Evolutionary conservation across 805 yeast species (phyloP), one percentile per base, ranked within the genome.

Genomic region (Kazachstania kunashirensis): DNA sequence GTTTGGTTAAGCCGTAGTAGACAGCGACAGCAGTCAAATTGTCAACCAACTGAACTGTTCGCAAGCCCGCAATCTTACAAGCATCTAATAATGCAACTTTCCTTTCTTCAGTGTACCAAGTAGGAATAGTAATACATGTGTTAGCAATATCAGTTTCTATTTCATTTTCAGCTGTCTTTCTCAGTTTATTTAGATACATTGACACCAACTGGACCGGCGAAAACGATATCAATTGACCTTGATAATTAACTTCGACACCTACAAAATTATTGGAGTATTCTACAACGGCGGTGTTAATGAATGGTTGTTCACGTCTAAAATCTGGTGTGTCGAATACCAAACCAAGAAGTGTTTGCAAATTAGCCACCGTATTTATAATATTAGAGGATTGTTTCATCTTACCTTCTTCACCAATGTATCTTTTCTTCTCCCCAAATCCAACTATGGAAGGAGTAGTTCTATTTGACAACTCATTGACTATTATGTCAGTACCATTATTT

Each of bases 1-100:
- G 75, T 75, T 89, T 88, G 79, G 88, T 88, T 41, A 89, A 95
- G 71, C 97, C 97, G 70, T 92, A 94, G 55, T 96, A 94, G 48
- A 92, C 95, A 55, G 96, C 97, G 42, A 97, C 97, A 43, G 97
- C 96, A 41, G 97, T 88, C 49, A 84, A 80, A 62, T 92, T 97
- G 64, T 92, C 92, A 52, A 92, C 94, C 47, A 92, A 77, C 75
- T 97, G 83, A 41, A 89, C 96, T 42, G 96, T 96, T 77, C 88
- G 88, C 57, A 89, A 73, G 44, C 95, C 95, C 40, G 96, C 96
- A 61, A 89, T 83, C 58, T 71, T 74, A 59, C 95, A 89, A 40
- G 97, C 96, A 61, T 92, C 97, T 44, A 84, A 71, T 48, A 92
- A 80, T 46, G 95, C 95, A 55, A 95, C 84, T 67, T 97, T 86